Evolutionary conservation across 129 eudicot species (phyloP).

Genomic region (Lactuca sativa): DNA sequence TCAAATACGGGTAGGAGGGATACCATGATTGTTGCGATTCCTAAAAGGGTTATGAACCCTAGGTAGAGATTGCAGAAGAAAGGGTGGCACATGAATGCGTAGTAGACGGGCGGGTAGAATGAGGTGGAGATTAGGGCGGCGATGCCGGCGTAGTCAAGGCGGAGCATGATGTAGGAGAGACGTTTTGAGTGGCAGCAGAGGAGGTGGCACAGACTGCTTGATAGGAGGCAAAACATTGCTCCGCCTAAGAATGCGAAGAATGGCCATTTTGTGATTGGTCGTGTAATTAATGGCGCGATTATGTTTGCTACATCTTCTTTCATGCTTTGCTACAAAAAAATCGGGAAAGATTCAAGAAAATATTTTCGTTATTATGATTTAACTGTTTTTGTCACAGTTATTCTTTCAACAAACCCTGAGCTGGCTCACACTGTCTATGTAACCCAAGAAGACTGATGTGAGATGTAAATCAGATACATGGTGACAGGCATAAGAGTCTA

Average conservation of each 20-base stretch:
- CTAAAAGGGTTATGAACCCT: conserved; percentile 77
- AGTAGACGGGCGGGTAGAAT: conserved; percentile 92
- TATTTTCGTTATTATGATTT: neutral
- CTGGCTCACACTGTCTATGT: neutral
- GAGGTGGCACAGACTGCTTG: conserved; percentile 92
- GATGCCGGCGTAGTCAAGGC: conserved; percentile 95
- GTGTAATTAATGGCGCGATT: conserved; percentile 60
- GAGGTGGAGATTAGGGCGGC: conserved; percentile 96
- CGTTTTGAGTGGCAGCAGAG: conserved; percentile 91
- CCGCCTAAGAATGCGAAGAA: conserved; percentile 95
- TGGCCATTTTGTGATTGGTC: conserved; percentile 96
- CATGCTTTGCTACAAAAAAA: conserved; percentile 57
- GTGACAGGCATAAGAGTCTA: too few relatives aligned
- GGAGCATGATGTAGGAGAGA: conserved; percentile 78
- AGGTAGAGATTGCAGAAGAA: conserved; percentile 87
- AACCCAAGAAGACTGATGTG: neutral
- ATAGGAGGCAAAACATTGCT: conserved; percentile 89
- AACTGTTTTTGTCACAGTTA: too few relatives aligned
- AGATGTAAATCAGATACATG: too few relatives aligned
- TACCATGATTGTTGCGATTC: conserved; percentile 57
- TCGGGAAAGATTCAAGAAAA: neutral
- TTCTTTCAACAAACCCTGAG: neutral
- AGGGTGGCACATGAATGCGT: conserved; percentile 98
- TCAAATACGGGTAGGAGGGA: conserved; percentile 88
- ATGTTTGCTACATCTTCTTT: conserved; percentile 76